These are phyloP conservation scores for Melaleuca alternifolia DNA, from an alignment of 345 rosid genomes.

Conservation along the genomic window DNA sequence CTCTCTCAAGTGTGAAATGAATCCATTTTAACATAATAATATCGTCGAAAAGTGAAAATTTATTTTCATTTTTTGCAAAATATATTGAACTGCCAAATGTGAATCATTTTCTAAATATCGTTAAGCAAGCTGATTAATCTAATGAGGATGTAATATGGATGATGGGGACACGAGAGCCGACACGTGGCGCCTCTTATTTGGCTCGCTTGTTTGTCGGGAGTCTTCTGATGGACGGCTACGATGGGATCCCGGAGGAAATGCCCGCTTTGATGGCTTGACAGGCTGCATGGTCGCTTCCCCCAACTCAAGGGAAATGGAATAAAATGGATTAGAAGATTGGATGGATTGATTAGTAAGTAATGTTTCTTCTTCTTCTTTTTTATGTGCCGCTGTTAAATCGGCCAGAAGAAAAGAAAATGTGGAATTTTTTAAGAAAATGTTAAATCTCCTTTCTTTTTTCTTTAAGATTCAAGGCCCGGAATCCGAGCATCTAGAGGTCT, in stretches of 20 bases:
- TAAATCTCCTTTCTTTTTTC: background rate
- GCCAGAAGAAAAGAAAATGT: background rate
- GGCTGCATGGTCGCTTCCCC: background rate
- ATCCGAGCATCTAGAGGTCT: background rate
- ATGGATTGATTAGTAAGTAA: background rate
- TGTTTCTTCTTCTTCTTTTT: background rate
- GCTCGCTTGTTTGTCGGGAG: background rate
- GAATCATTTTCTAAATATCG: background rate
- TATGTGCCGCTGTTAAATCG: background rate
- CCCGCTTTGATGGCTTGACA: background rate
- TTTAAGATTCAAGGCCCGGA: fast-evolving
- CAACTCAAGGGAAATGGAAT: background rate
- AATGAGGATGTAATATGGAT: background rate
- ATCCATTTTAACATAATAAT: background rate
- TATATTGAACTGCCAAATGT: too few relatives aligned
- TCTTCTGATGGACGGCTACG: background rate
- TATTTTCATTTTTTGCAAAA: background rate
- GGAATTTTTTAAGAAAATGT: background rate
- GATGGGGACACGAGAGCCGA: background rate
- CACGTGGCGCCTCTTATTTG: background rate
- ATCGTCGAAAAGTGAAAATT: too few relatives aligned
- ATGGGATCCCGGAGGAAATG: background rate
- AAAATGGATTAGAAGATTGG: too few relatives aligned
- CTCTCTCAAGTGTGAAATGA: background rate
- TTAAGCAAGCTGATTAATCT: background rate